Evolutionary conservation across 2,329 filamentous ascomycete species (phyloP), one percentile per base, ranked within the genome.

Genomic region (Helotiales sp.): DNA sequence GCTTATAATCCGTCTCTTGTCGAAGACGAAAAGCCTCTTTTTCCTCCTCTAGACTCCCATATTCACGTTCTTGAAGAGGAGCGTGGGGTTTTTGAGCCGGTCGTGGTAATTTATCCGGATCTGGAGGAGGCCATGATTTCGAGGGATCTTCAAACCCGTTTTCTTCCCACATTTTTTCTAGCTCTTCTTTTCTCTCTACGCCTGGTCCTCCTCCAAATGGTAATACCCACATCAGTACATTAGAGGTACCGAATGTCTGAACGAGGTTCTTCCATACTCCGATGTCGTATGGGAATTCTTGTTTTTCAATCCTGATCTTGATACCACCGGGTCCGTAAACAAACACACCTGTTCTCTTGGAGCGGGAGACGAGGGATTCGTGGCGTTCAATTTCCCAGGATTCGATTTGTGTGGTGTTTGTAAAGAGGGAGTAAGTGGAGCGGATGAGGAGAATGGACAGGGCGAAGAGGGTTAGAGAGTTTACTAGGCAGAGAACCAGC

Each of bases 271-370:
- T 71, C 75, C 84, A 91, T 66, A 95, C 77, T 50, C 89, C 89
- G 44, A 93, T 75, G 67, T 96, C 90, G 73, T 92, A 95, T 0
- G 90, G 91, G 66, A 91, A 95, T 71, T 93, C 89, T 66, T 93
- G 82, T 53, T 79, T 81, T 57, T 81, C 77, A 42, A 89, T 80
- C 10, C 77, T 74, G 2, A 86, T 72, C 44, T 79, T 73, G 65
- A 73, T 76, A 5, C 81, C 81, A 4, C 80, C 80, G 27, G 78
- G 75, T 1, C 63, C 66, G 19, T 73, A 74, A 2, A 73, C 70
- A 53, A 69, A 70, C 2, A 72, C 69, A 1, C 77, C 73, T n/a
- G 68, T 71, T 31, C 74, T 74, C 48, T 67, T 65, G 5, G 78
- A 74, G 29, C 81, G 76, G 22, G 77, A 74, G 24, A 85, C 73